A percentile compares a stretch with the other conserved stretches of the same genome.
Evolutionary conservation across 345 rosid species (phyloP).

Genomic region (Melaleuca quinquenervia): DNA sequence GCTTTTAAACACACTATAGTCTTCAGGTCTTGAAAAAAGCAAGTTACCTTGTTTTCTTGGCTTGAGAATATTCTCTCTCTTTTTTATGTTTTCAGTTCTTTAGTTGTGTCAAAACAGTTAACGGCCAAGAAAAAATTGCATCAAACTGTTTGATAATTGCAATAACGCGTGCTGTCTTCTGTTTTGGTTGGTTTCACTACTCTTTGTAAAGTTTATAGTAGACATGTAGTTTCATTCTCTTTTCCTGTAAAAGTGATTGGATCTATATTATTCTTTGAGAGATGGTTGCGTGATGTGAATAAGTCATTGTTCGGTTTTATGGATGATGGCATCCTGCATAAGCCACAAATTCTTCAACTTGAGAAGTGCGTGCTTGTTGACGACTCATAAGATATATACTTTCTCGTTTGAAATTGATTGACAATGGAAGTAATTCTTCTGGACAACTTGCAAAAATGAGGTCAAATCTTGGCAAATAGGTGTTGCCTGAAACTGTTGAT

Average conservation of each 20-base stretch:
- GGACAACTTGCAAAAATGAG: not conserved
- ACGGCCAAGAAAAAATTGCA: not conserved
- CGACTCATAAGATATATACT: not conserved
- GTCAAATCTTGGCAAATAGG: not conserved
- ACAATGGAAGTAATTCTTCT: not conserved
- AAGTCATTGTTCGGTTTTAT: not conserved
- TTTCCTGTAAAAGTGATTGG: not conserved
- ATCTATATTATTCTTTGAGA: not conserved
- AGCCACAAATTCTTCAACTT: not conserved
- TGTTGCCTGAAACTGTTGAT: not conserved
- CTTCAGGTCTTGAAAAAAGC: not conserved
- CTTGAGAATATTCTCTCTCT: not conserved
- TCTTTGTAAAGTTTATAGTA: not conserved
- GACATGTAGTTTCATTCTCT: not conserved
- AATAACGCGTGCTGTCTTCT: not conserved
- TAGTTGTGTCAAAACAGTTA: not conserved
- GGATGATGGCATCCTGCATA: not conserved
- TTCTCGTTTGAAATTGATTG: not conserved
- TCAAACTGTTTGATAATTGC: not conserved
- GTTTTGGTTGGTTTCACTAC: not conserved
- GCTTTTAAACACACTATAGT: not conserved
- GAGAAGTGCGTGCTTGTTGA: not conserved
- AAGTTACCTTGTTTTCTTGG: not conserved
- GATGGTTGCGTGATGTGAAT: not conserved
- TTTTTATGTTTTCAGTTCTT: not conserved